Evolutionary conservation across 2,329 filamentous ascomycete genomes (phyloP), one percentile per base, ranked within the genome.

Genomic region (Fusarium chlamydosporum): DNA sequence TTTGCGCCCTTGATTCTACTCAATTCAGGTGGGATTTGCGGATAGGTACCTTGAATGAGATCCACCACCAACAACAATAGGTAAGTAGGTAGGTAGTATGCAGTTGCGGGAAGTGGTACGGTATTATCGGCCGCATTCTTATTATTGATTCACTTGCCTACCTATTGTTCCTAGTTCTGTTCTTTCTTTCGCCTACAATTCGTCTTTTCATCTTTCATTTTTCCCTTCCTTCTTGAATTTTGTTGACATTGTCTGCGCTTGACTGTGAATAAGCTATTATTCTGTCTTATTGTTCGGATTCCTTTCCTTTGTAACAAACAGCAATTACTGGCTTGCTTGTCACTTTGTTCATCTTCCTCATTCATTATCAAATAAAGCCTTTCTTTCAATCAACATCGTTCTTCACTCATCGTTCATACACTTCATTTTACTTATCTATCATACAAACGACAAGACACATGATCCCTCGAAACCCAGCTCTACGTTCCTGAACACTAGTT

Each of bases 241-340:
- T 41, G 46, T 70, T 65, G 46, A 40, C 47, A 40, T 51, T 56
- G 43, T 29, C 38, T 26, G 37, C 38, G 38, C 18, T 67, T 62
- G 37, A 46, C 31, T 38, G 43, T 52, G 59, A 60, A 53, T 31
- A 54, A 47, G 38, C 63, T 47, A 20, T 55, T 67, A 62, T 60
- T 55, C 27, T 35, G 50, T 60, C 40, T 47, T 37, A 46, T 67
- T 56, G 51, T 56, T 58, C 47, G 43, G 34, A 26, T 46, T 62
- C n/a, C 46, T 74, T 71, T 74, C 65, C 67, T 74, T 74, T 74
- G 67, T 74, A 45, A 45, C 48, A 47, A 57, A 63, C 43, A 52
- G 43, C 56, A 47, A 53, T 51, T 54, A 51, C 56, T 56, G 31
- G 54, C 20, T 42, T 48, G 33, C 29, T 23, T 60, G 47, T 59